Percentiles rank a stretch among this genome's conserved stretches.
These are phyloP conservation scores for Chondrus crispus DNA, from an alignment of 23 red algal species.

Conservation along the genomic window DNA sequence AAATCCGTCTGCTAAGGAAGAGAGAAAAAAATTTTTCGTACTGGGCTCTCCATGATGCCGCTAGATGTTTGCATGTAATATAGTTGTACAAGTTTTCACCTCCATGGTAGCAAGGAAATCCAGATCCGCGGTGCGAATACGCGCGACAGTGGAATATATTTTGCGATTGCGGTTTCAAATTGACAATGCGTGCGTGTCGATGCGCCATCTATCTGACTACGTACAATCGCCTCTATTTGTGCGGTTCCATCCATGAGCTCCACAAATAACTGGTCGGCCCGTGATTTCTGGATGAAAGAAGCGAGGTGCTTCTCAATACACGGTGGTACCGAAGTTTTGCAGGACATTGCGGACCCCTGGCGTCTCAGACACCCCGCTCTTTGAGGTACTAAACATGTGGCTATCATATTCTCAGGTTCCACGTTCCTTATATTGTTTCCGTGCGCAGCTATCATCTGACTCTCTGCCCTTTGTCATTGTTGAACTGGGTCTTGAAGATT, in stretches of 20 bases:
- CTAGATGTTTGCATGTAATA: background rate
- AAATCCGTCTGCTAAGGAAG: background rate
- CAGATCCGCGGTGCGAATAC: background rate
- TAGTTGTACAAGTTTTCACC: background rate
- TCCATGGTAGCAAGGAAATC: background rate
- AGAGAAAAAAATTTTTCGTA: background rate
- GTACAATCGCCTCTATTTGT: background rate
- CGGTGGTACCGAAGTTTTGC: background rate
- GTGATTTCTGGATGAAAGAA: background rate
- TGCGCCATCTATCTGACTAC: background rate
- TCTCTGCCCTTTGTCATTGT: background rate
- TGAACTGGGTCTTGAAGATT: background rate
- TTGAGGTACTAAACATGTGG: background rate
- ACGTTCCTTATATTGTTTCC: too few species aligned
- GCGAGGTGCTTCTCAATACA: background rate
- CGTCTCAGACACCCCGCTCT: background rate
- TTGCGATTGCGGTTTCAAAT: background rate
- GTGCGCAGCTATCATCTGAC: background rate
- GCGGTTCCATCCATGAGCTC: background rate
- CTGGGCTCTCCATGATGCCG: background rate
- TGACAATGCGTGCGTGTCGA: background rate
- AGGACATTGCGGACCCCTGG: background rate
- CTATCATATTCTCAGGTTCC: background rate
- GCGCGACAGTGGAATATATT: background rate
- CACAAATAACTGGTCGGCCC: background rate